Conservation (phyloP, 768 basidiomycete genomes). For the Psilocybe subaeruginosa region DNA sequence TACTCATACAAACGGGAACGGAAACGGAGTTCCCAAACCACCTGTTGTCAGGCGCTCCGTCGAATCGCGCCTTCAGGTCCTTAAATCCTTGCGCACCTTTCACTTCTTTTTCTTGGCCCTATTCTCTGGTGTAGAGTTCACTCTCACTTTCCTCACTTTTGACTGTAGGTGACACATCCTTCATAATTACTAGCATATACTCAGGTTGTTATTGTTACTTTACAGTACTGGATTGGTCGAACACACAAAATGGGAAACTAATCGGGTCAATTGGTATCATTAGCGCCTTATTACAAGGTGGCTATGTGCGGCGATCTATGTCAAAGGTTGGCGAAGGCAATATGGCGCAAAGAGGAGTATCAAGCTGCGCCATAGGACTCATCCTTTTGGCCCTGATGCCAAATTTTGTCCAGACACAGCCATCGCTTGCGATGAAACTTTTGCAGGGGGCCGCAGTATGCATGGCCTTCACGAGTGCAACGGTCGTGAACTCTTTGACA, state of each 20-base stretch:
- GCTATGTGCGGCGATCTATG: constrained; percentile 86
- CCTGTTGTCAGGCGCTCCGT: constrained; percentile 34
- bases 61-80: constrained; percentile 55
- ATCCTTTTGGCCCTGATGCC: constrained; percentile 75
- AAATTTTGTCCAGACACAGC: constrained; percentile 43
- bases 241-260: constrained; percentile 84
- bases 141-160: constrained; percentile 92
- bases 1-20: constrained; percentile 18
- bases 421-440: constrained; percentile 49
- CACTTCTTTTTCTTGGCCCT: constrained; percentile 88
- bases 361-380: constrained; percentile 73
- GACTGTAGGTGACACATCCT: constrained; percentile 58
- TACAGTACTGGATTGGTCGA: constrained; percentile 86
- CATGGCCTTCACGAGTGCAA: constrained; percentile 93
- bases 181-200: not conserved
- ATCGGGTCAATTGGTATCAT: constrained; percentile 90
- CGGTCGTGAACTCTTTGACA: constrained; percentile 92
- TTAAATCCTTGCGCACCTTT: constrained; percentile 63
- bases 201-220: not conserved
- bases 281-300: constrained; percentile 89
- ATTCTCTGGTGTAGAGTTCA: constrained; percentile 97
- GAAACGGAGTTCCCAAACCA: constrained; percentile 22
- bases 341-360: constrained; percentile 84
- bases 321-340: constrained; percentile 75
- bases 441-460: constrained; percentile 77